Conservation (phyloP, 352 stramenopile genomes). For the Pythium rhizo-oryzae region DNA sequence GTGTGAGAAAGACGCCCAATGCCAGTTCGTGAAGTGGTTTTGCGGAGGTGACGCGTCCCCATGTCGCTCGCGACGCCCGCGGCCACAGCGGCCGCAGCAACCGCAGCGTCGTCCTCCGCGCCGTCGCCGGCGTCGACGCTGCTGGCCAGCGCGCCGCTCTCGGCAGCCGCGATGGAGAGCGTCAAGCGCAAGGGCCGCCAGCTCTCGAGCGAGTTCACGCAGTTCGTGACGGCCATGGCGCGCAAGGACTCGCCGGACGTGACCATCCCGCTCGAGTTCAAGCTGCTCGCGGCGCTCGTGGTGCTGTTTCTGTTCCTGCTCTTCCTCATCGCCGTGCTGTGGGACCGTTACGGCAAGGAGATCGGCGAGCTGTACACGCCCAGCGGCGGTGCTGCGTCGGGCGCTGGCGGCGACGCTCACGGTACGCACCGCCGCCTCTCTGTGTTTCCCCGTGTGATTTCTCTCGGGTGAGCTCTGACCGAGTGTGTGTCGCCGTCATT, state of each 20-base stretch:
- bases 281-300: conserved; percentile 65
- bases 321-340: conserved; percentile 82
- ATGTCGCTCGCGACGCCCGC: conserved; percentile 7
- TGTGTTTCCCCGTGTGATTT: too few relatives aligned
- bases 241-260: conserved; percentile 33
- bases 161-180: conserved; percentile 28
- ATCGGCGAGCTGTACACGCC: conserved; percentile 81
- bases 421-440: too few relatives aligned
- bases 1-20: too few relatives aligned
- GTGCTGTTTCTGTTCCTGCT: conserved; percentile 79
- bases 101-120: not conserved
- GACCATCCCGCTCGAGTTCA: conserved; percentile 60
- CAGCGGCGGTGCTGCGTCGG: conserved; percentile 20
- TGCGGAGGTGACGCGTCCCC: not conserved
- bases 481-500: too few relatives aligned
- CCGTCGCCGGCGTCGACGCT: not conserved
- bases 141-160: conserved; percentile 5
- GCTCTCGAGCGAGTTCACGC: conserved; percentile 21
- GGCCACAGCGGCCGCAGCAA: not conserved
- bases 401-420: conserved; percentile 27
- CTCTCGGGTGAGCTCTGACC: too few relatives aligned
- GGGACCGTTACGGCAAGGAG: conserved; percentile 85
- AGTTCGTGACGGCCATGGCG: conserved; percentile 29
- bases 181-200: conserved; percentile 29
- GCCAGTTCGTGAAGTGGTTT: too few relatives aligned